Evolutionary conservation across 805 yeast species (phyloP).

Genomic region (Lachancea nothofagi): DNA sequence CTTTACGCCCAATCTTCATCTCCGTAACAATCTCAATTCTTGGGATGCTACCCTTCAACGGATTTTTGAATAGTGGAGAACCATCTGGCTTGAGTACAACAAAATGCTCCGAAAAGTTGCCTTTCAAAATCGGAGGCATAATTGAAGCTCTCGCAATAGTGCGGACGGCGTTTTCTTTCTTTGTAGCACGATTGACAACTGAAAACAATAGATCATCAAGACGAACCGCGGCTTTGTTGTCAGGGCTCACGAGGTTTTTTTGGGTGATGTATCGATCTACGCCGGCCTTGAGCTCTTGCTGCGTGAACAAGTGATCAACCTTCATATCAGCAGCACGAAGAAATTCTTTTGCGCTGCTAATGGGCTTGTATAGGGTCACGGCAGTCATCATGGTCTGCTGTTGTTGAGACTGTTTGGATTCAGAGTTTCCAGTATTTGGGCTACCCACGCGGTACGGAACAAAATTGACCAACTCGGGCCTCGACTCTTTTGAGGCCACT

Average conservation of each 20-base stretch:
- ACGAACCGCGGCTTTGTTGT: slow-evolving; percentile 48
- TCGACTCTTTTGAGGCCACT: slow-evolving; percentile 38
- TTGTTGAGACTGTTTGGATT: slow-evolving; percentile 15
- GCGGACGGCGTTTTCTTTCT: slow-evolving; percentile 33
- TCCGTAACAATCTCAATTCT: slow-evolving; percentile 62
- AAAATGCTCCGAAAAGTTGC: slow-evolving; percentile 46
- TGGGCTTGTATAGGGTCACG: slow-evolving; percentile 52
- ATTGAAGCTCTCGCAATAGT: slow-evolving; percentile 41
- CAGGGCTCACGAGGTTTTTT: slow-evolving; percentile 45
- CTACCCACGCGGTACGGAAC: slow-evolving; percentile 45
- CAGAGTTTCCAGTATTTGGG: slow-evolving; percentile 6
- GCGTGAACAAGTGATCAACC: slow-evolving; percentile 40
- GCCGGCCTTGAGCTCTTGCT: slow-evolving; percentile 48
- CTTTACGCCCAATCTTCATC: slow-evolving; percentile 74
- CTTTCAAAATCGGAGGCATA: slow-evolving; percentile 38
- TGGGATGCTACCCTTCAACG: slow-evolving; percentile 64
- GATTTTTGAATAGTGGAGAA: slow-evolving; percentile 40
- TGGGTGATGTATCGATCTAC: slow-evolving; percentile 52
- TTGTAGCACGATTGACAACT: slow-evolving; percentile 23
- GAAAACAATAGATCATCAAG: slow-evolving; percentile 51
- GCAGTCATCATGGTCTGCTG: slow-evolving; percentile 29
- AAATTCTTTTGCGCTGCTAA: slow-evolving; percentile 41
- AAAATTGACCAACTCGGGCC: slow-evolving; percentile 50
- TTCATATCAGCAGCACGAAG: slow-evolving; percentile 40
- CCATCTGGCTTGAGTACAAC: slow-evolving; percentile 37